Evolutionary conservation across 495 filamentous ascomycete genomes (phyloP), one percentile per base, ranked within the genome.

Genomic region (Sphaerosporella brunnea): DNA sequence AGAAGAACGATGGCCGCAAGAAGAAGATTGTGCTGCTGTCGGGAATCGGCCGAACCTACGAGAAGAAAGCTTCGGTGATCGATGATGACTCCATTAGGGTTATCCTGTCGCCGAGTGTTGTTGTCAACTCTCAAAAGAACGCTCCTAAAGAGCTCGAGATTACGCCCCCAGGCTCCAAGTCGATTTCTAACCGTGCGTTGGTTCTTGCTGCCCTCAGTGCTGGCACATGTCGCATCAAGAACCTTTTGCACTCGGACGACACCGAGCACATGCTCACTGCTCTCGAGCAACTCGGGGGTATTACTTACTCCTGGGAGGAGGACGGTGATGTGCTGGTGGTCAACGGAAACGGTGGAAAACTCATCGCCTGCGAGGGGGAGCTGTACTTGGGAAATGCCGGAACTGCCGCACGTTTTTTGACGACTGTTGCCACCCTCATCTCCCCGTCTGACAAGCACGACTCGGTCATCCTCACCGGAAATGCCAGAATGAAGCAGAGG

Each of bases 1-100:
- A 97, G 74, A 97, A 97, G 73, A 97, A 97, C 47, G 80, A 93
- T 25, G 90, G 90, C 1, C 74, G 73, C 26, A 88, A 92, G 64
- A 97, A 96, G 71, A 93, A 92, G 66, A 79, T 97, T 46, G 90
- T 94, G n/a, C 73, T 99, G 4, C 74, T 99, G 18, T 84, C 85
- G 0, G 80, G 80, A 9, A 92, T 99, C 64, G 90, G 90, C 45
- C 74, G 76, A 53, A 86, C 85, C 9, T 65, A 86, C 52, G 90
- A 96, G 63, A 81, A 72, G 38, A 79, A 79, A 63, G 90, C 90
- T 8, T 94, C 75, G 54, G 74, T 84, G 7, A 90, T 96, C 23
- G 71, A 84, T 4, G 93, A 99, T 58, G 69, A 75, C 45, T 77
- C 86, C 38, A 93, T 99, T 50, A 69, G 77, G 54, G 69, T 93